phyloP scores from a whole-genome alignment of 805 yeast genomes.

The Wilhelminamyces savonicus region DNA sequence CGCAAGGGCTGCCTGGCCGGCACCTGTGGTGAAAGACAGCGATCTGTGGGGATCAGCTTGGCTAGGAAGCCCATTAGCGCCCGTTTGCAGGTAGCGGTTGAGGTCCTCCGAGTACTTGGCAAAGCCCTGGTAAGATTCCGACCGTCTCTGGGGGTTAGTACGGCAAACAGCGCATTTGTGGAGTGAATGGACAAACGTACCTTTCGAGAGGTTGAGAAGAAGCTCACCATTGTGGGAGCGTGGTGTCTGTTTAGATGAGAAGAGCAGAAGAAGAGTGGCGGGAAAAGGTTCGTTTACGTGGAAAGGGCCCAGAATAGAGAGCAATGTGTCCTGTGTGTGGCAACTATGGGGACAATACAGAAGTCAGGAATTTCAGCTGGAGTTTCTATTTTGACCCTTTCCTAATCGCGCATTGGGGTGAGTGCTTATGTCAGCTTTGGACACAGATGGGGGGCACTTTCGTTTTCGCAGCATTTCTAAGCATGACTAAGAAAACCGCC shows the following conservation, averaged over 20 bases:
- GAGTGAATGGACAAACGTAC: not conserved
- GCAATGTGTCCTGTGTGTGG: too few relatives aligned
- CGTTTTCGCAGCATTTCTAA: not conserved
- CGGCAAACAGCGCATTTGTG: not conserved
- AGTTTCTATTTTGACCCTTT: too few relatives aligned
- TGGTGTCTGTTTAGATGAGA: too few relatives aligned
- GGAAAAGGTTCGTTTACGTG: too few relatives aligned
- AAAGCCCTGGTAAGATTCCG: conserved; percentile 26
- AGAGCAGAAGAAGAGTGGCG: too few relatives aligned
- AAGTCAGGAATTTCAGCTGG: too few relatives aligned
- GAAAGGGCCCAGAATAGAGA: too few relatives aligned
- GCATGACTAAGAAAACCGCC: not conserved
- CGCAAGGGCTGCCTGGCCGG: conserved; percentile 37
- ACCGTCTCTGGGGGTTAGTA: conserved; percentile 4
- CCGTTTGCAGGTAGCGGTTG: conserved; percentile 10
- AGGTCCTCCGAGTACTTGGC: conserved; percentile 24
- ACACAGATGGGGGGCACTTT: too few relatives aligned
- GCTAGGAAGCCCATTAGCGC: conserved; percentile 15
- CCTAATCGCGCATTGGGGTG: too few relatives aligned
- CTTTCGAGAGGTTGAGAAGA: not conserved
- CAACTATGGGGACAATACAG: too few relatives aligned
- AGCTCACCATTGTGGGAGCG: conserved; percentile 1
- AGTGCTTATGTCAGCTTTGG: too few relatives aligned
- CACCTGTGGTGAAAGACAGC: conserved; percentile 22
- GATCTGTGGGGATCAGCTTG: conserved; percentile 10